Conservation (phyloP, 768 basidiomycete species). For the Mrakia blollopis region DNA sequence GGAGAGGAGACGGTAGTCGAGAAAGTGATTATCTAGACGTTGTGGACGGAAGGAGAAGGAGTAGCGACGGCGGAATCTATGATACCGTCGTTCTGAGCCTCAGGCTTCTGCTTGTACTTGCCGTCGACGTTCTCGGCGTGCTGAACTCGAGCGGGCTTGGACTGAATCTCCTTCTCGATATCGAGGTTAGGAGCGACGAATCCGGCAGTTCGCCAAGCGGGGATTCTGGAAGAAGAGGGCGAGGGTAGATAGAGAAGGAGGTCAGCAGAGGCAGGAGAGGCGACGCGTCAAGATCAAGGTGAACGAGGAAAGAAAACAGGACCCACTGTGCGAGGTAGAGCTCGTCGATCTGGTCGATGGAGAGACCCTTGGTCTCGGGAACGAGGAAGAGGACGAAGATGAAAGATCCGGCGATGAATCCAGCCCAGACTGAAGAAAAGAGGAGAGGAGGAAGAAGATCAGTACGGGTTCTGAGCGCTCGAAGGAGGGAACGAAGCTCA, state of each 20-base stretch:
- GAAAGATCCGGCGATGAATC: slow-evolving; percentile 38
- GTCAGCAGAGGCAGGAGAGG: background rate
- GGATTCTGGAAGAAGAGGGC: slow-evolving; percentile 17
- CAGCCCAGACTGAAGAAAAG: slow-evolving; percentile 38
- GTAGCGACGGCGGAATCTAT: slow-evolving; percentile 19
- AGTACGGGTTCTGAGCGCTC: background rate
- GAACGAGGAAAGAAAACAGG: background rate
- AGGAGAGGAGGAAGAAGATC: background rate
- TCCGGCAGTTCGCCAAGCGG: slow-evolving; percentile 23
- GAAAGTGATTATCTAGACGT: background rate
- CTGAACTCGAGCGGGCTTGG: slow-evolving; percentile 1
- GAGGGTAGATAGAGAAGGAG: no score
- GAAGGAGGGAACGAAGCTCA: background rate
- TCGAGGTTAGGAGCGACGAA: slow-evolving; percentile 9
- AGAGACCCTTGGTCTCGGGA: slow-evolving; percentile 32
- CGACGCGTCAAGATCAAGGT: background rate
- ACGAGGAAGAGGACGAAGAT: slow-evolving; percentile 30
- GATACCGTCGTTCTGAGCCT: background rate
- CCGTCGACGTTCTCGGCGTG: slow-evolving; percentile 2
- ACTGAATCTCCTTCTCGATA: slow-evolving; percentile 11
- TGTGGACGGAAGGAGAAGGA: background rate
- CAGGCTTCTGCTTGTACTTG: background rate
- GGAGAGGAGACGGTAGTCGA: background rate
- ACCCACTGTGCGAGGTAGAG: slow-evolving; percentile 19
- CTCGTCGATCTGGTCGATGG: slow-evolving; percentile 31